Evolutionary conservation across 352 stramenopile species (phyloP).

Genomic region (Phytophthora idaei): DNA sequence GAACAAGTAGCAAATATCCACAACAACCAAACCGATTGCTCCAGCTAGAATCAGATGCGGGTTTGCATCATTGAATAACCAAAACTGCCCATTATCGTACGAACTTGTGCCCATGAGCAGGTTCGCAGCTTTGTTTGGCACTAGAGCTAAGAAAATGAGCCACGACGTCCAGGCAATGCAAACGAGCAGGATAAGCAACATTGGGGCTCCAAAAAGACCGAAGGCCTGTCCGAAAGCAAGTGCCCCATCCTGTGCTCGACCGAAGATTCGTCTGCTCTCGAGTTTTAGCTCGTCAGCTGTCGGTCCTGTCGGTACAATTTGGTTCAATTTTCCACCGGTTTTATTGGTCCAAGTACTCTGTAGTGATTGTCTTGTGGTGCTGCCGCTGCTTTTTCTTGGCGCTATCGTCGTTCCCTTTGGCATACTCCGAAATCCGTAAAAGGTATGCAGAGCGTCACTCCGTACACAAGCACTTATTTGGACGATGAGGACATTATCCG

Average conservation of each 20-base stretch:
- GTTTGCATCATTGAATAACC: constrained; percentile 22
- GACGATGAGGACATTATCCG: not conserved
- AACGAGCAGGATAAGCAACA: constrained; percentile 15
- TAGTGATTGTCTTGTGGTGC: not conserved
- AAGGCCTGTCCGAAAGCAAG: not conserved
- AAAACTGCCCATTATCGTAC: constrained; percentile 34
- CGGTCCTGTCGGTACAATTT: not conserved
- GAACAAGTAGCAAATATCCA: constrained; percentile 17
- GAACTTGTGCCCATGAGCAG: constrained; percentile 29
- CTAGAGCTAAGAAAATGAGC: constrained; percentile 23
- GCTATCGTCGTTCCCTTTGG: not conserved
- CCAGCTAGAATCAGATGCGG: constrained; percentile 3
- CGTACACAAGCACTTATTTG: too few relatives aligned
- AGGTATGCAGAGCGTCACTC: not conserved
- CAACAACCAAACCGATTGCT: constrained; percentile 12
- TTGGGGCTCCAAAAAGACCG: constrained; percentile 10
- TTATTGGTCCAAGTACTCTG: not conserved
- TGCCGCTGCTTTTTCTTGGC: not conserved
- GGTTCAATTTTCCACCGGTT: not conserved
- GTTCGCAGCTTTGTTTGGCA: constrained; percentile 29
- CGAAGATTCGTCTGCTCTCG: not conserved
- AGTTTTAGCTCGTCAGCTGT: not conserved
- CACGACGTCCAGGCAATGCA: constrained; percentile 28
- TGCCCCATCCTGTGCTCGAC: not conserved
- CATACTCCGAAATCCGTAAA: not conserved